Base-by-base conservation (phyloP, 768 basidiomycete genomes). In the Lentinus tigrinus region DNA sequence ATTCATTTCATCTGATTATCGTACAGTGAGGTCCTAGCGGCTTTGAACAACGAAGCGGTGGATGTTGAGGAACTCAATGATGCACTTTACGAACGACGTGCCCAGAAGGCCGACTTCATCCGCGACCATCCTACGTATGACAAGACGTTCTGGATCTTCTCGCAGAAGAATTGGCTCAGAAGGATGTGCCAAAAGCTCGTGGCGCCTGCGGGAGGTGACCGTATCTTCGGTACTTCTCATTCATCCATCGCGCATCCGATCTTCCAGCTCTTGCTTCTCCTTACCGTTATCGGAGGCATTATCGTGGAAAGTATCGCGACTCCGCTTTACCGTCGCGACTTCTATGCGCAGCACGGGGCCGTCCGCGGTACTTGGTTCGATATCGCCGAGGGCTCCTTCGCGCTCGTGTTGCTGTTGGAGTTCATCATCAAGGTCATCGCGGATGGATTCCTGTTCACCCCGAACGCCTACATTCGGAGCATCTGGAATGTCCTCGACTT, bases 401-500 rank as follows among this genome's bases (percentile, higher is more conserved):
- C 87, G 0, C 73, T 88, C 62, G 73, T 79, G 4, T 84, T 96
- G 21, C 74, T 95, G 43, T 62, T 86, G 55, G 96, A 98, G 68
- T 94, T 95, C 65, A 52, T 88, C 61, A 85, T 97, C 84, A 98
- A 98, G 73, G 74, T 95, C 69, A 75, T 93, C 47, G 96, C 96
- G 1, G 96, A 98, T 67, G 96, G 96, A 0, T 89, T 96, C 71
- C 67, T 89, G 14, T 94, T 95, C 74, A 87, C 91, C 0, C 94
- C 94, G 0, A 95, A 95, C 65, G 93, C 94, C 0, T 98, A 98
- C 69, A 71, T 97, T 27, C 87, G 87, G 26, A 91, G 90, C 60
- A 87, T 95, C 8, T 98, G 95, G 94, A 98, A 98, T 70, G 72
- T 88, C 65, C 75, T 98, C 56, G 96, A 98, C 73, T 87, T 95